phyloP scores from a whole-genome alignment of 2,329 filamentous ascomycete species.

The Fusarium acutatum region DNA sequence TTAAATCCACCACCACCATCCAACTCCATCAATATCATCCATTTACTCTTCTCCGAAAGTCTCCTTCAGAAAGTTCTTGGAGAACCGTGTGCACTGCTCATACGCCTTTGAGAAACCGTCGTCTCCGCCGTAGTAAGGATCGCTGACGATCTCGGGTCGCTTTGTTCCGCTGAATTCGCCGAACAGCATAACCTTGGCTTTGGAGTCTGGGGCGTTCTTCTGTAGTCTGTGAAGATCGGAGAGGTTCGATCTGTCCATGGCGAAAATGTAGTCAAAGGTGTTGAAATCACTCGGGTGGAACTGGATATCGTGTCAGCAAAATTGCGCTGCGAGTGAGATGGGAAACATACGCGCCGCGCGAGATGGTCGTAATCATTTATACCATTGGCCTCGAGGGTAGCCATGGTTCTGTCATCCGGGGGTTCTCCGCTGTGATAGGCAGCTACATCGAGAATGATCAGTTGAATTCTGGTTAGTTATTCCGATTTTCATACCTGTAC shows the following conservation, averaged over 20 bases:
- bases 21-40: neutral
- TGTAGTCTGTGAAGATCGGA: constrained; percentile 71
- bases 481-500: constrained; percentile 66
- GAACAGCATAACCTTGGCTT: constrained; percentile 80
- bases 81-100: constrained; percentile 82
- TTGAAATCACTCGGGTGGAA: constrained; percentile 75
- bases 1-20: constrained; percentile 23
- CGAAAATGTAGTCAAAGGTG: constrained; percentile 91
- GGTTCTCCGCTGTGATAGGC: constrained; percentile 82
- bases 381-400: constrained; percentile 76
- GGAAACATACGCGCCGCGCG: constrained; percentile 73
- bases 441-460: constrained; percentile 52
- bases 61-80: constrained; percentile 76
- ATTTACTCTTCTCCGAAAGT: constrained; percentile 46
- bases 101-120: constrained; percentile 88
- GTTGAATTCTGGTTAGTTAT: neutral
- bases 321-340: neutral
- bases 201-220: constrained; percentile 63
- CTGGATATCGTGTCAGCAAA: constrained; percentile 45
- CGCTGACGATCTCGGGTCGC: constrained; percentile 76
- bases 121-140: constrained; percentile 91
- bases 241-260: constrained; percentile 90
- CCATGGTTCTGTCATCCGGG: constrained; percentile 86
- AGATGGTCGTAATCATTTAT: constrained; percentile 80
- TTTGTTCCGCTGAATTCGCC: constrained; percentile 77